Conservation (phyloP, 164 flowering plant genomes). For the Magnolia officinalis region DNA sequence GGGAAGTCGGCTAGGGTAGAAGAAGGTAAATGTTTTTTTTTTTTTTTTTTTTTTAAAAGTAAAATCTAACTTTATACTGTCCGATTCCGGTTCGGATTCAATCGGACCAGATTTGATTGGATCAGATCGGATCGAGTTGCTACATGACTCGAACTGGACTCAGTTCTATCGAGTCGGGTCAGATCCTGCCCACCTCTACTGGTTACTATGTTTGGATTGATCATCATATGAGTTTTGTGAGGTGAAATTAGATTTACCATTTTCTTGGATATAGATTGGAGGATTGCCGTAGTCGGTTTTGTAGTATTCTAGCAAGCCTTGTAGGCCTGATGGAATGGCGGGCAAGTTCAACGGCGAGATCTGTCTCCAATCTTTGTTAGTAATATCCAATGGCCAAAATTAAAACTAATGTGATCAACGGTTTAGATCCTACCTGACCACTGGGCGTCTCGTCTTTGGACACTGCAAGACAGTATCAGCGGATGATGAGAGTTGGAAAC, state of each 20-base stretch:
- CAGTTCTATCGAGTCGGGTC: no score
- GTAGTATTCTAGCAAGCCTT: conserved; percentile 4
- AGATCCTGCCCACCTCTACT: no score
- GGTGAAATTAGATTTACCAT: conserved; percentile 1
- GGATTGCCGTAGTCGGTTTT: conserved; percentile 4
- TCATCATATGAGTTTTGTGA: no score
- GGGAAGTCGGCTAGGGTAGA: no score
- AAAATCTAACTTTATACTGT: no score
- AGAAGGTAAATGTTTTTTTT: no score
- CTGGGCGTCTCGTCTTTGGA: background rate
- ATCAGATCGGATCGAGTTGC: no score
- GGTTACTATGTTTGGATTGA: no score
- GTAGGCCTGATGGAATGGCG: background rate
- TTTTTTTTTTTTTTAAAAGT: no score
- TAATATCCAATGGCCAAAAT: background rate
- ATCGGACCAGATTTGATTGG: no score
- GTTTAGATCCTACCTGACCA: conserved; percentile 1
- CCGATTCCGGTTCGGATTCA: no score
- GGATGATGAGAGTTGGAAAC: background rate
- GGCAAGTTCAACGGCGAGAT: background rate
- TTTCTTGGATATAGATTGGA: conserved; percentile 14
- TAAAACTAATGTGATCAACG: background rate
- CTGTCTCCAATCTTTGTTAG: background rate
- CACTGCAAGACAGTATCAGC: conserved; percentile 2
- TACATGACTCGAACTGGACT: no score